These are phyloP conservation scores for Sporodiniella umbellata DNA, from an alignment of 371 early-diverging fungal genomes.

Conservation along the genomic window DNA sequence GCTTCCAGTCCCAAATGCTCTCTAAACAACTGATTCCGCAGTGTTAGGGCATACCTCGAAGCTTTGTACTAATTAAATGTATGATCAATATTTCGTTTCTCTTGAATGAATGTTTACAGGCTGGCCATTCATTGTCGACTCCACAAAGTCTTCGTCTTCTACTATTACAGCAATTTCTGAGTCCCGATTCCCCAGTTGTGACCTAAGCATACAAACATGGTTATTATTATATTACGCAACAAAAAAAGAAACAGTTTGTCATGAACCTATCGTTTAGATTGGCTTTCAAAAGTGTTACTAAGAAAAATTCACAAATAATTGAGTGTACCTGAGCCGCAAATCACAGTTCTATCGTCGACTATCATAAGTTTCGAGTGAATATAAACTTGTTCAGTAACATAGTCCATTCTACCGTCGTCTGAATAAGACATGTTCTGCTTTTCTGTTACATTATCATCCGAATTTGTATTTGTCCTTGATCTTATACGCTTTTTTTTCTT, in stretches of 20 bases:
- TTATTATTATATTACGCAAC: too few relatives aligned
- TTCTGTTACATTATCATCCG: background rate
- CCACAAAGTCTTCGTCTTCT: conserved; percentile 69
- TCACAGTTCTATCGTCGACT: conserved; percentile 71
- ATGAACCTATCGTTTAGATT: conserved; percentile 52
- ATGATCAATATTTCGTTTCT: background rate
- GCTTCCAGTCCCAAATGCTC: conserved; percentile 78
- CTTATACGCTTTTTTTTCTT: background rate
- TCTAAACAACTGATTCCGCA: conserved; percentile 74
- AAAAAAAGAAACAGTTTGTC: too few relatives aligned
- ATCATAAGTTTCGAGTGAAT: conserved; percentile 88
- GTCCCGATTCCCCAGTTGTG: conserved; percentile 87
- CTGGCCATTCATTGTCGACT: conserved; percentile 69
- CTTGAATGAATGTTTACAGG: conserved; percentile 35
- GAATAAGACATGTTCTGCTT: background rate
- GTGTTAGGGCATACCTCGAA: conserved; percentile 62
- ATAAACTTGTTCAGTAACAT: conserved; percentile 78
- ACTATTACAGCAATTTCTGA: conserved; percentile 85
- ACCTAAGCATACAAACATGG: too few relatives aligned
- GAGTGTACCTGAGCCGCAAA: conserved; percentile 56
- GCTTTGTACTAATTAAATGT: conserved; percentile 53
- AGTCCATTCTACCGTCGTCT: conserved; percentile 22
- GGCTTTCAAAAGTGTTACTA: conserved; percentile 18
- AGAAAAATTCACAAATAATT: background rate
- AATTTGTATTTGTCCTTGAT: background rate